phyloP scores from a whole-genome alignment of 257 asterid species.

The Cynanchum wilfordii region DNA sequence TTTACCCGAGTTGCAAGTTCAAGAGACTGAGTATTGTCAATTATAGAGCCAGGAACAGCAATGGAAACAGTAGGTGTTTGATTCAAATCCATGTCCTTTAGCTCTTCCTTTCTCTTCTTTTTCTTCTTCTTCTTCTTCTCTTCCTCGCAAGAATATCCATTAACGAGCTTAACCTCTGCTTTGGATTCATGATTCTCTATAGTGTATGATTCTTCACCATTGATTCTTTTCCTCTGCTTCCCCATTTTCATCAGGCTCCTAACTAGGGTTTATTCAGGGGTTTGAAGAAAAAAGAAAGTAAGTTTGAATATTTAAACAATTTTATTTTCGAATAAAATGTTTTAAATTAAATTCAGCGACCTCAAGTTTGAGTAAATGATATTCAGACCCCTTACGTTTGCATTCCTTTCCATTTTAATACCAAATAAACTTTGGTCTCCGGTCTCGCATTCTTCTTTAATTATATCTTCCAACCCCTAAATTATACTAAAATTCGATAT shows the following conservation, averaged over 20 bases:
- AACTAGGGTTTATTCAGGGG: conserved; percentile 23
- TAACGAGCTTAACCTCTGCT: conserved; percentile 12
- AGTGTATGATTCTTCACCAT: conserved; percentile 12
- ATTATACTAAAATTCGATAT: too few relatives aligned
- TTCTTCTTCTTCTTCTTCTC: conserved; percentile 47
- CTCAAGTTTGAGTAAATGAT: neutral
- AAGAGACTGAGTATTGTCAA: conserved; percentile 71
- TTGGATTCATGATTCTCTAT: neutral
- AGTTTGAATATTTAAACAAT: neutral
- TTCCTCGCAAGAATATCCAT: conserved; percentile 34
- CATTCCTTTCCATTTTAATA: neutral
- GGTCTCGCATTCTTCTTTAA: too few relatives aligned
- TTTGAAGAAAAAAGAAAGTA: conserved; percentile 3
- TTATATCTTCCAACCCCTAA: too few relatives aligned
- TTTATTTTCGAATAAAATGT: too few relatives aligned
- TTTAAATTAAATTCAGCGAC: neutral
- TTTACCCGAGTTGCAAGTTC: conserved; percentile 84
- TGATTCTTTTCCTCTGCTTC: conserved; percentile 46
- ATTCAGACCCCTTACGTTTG: neutral
- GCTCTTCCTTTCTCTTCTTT: conserved; percentile 23
- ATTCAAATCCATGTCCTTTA: conserved; percentile 23
- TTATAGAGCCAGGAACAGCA: conserved; percentile 80
- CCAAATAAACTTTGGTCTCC: too few relatives aligned
- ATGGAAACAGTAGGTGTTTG: conserved; percentile 58
- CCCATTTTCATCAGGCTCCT: conserved; percentile 31